phyloP scores from a whole-genome alignment of 352 stramenopile genomes.

The Globisporangium heterothallicum region DNA sequence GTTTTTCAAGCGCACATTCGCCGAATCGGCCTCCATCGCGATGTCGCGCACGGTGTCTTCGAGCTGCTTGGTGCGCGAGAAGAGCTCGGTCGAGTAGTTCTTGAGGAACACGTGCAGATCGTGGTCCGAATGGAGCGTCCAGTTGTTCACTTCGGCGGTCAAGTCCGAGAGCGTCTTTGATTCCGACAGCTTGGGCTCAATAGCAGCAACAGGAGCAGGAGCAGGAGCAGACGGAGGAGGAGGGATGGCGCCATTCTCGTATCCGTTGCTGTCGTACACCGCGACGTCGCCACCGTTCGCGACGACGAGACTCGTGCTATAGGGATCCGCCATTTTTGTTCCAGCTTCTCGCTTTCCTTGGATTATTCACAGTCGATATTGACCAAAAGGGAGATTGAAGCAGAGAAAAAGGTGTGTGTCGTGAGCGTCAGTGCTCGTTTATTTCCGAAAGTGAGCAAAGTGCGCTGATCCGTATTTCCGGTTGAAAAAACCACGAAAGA shows the following conservation, averaged over 20 bases:
- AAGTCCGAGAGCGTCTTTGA: conserved; percentile 40
- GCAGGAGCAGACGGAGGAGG: neutral
- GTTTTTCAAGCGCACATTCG: conserved; percentile 75
- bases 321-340: conserved; percentile 1
- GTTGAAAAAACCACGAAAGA: too few species aligned
- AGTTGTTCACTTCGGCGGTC: conserved; percentile 40
- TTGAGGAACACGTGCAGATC: conserved; percentile 68
- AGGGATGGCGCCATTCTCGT: neutral
- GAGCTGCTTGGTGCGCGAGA: conserved; percentile 64
- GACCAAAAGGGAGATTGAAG: too few species aligned
- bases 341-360: too few species aligned
- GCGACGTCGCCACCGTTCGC: neutral
- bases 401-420: too few species aligned
- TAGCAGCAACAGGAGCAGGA: neutral
- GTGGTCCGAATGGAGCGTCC: conserved; percentile 75
- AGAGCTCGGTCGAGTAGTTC: conserved; percentile 58
- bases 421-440: too few species aligned
- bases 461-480: too few species aligned
- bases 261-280: neutral
- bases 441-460: too few species aligned
- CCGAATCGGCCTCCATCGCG: conserved; percentile 52
- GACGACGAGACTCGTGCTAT: conserved; percentile 4
- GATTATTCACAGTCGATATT: too few species aligned
- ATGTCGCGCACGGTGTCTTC: conserved; percentile 71
- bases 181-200: conserved; percentile 10